phyloP scores from a whole-genome alignment of 192 early-diverging fungal genomes.

The Spinellus fusiger region DNA sequence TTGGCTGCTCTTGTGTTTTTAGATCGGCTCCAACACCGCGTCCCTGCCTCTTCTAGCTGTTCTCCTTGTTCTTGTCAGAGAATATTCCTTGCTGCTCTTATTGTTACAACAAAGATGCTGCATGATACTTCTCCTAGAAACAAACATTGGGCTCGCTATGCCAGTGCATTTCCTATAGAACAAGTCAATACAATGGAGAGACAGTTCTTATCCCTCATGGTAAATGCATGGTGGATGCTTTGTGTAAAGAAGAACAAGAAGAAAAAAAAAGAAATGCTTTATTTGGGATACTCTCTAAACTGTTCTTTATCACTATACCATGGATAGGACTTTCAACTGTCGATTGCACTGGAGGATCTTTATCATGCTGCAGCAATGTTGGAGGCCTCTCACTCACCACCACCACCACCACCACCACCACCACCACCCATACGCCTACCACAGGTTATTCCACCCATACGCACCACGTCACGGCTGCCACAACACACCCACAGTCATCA shows the following conservation, averaged over 20 bases:
- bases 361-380: not conserved
- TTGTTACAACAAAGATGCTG: constrained; percentile 70
- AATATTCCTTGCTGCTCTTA: constrained; percentile 70
- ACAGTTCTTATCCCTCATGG: constrained; percentile 68
- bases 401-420: not conserved
- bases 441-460: too few relatives aligned
- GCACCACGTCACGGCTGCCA: too few relatives aligned
- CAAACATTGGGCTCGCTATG: constrained; percentile 78
- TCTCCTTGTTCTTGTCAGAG: constrained; percentile 79
- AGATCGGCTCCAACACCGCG: constrained; percentile 52
- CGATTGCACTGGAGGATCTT: not conserved
- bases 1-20: constrained; percentile 67
- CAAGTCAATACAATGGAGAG: constrained; percentile 83
- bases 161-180: constrained; percentile 56
- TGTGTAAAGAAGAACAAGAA: too few relatives aligned
- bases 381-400: not conserved
- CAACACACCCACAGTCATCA: too few relatives aligned
- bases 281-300: too few relatives aligned
- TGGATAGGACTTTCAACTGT: not conserved
- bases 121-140: constrained; percentile 81
- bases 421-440: too few relatives aligned
- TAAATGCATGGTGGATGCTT: too few relatives aligned
- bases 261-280: too few relatives aligned
- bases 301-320: too few relatives aligned
- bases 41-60: constrained; percentile 68